A percentile compares a stretch with the other conserved stretches of the same genome.
Conservation (phyloP, 257 asterid species). For the Solanum pennellii region DNA sequence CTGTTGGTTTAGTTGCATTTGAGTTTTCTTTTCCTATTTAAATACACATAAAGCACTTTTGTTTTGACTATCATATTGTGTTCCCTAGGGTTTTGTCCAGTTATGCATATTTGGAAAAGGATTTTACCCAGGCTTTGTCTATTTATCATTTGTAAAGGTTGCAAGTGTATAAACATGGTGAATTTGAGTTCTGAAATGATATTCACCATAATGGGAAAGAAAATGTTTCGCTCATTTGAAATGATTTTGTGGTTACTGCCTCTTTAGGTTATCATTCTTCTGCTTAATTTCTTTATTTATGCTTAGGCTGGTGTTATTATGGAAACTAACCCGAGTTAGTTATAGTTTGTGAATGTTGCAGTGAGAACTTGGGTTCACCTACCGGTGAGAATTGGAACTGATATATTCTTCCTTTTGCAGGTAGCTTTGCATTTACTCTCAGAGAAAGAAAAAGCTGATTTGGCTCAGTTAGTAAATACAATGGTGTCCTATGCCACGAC, state of each 20-base stretch:
- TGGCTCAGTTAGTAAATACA: constrained; percentile 50
- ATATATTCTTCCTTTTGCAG: constrained; percentile 30
- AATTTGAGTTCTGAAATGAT: neutral
- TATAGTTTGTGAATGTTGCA: neutral
- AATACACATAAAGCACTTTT: neutral
- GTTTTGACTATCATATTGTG: neutral
- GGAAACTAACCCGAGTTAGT: neutral
- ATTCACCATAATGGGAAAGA: neutral
- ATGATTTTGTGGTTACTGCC: neutral
- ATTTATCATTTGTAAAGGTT: neutral
- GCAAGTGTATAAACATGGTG: neutral
- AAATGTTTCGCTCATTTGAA: neutral
- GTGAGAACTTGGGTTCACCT: neutral
- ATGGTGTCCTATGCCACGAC: constrained; percentile 86
- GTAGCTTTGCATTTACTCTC: constrained; percentile 78
- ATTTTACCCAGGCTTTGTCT: neutral
- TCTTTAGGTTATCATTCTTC: neutral
- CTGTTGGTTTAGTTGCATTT: neutral
- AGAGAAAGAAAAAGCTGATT: constrained; percentile 56
- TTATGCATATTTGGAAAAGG: neutral
- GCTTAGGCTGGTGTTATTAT: neutral
- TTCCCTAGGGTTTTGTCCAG: neutral
- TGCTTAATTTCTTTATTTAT: neutral
- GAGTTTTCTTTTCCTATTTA: constrained; percentile 1
- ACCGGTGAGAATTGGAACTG: constrained; percentile 8